Conservation (phyloP, 495 filamentous ascomycete species). For the Aspergillus ellipticus region DNA sequence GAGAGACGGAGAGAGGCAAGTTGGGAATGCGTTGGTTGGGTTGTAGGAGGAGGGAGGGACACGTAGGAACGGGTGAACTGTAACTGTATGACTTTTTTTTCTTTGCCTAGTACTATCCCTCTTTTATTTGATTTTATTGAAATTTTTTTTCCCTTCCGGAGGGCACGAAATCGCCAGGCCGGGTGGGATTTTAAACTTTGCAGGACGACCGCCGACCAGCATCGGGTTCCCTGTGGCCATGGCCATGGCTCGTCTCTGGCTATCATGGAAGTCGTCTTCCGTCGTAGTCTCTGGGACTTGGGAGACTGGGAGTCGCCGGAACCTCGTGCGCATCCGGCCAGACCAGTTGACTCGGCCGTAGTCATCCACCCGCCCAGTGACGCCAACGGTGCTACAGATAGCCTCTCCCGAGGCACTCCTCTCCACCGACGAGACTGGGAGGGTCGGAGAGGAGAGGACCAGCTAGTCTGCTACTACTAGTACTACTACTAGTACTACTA, state of each 20-base stretch:
- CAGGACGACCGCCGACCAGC: not conserved
- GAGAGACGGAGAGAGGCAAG: not conserved
- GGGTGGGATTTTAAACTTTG: constrained; percentile 1
- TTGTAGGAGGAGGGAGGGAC: constrained; percentile 1
- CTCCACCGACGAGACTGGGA: too few species aligned
- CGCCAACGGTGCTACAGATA: not conserved
- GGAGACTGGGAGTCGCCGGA: not conserved
- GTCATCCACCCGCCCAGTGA: too few species aligned
- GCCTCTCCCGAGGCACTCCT: not conserved
- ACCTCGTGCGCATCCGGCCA: constrained; percentile 5
- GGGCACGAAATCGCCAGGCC: too few species aligned
- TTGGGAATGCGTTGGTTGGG: not conserved
- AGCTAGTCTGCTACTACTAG: too few species aligned
- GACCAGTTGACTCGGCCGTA: too few species aligned
- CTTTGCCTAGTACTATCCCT: constrained; percentile 2
- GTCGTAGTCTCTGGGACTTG: too few species aligned
- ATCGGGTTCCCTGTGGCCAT: too few species aligned
- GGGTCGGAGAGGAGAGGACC: too few species aligned
- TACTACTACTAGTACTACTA: too few species aligned
- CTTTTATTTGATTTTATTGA: constrained; percentile 10
- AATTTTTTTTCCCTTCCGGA: constrained; percentile 13
- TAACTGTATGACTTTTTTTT: not conserved
- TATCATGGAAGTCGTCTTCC: too few species aligned
- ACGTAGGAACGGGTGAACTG: constrained; percentile 2
- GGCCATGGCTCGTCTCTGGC: too few species aligned